Evolutionary conservation across 495 filamentous ascomycete species (phyloP), one percentile per base, ranked within the genome.

Genomic region (Pyrenula aspistea): DNA sequence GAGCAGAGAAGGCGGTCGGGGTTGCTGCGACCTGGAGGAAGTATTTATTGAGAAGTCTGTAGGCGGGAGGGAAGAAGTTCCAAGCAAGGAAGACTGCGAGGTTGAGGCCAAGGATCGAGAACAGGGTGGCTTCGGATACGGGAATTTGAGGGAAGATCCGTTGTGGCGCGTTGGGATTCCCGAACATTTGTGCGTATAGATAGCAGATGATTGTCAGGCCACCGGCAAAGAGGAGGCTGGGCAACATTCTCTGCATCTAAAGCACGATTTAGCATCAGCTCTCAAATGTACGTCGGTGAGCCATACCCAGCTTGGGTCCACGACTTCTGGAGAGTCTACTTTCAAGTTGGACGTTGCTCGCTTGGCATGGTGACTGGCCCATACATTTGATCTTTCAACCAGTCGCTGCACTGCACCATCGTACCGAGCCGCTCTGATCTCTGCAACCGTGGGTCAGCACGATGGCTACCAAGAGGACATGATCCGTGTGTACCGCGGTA

Each of bases 41-140:
- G 67, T 89, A 89, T 42, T 74, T 81, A 65, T 94, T 95, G 36
- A 96, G 67, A 11, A 86, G 49, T n/a, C 70, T 67, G 85, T 87
- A 95, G 12, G 83, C 56, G 0, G 83, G 77, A 2, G 89, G 88
- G 2, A 66, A 64, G 49, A 80, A 51, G 61, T 77, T 80, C 89
- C 90, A 95, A 15, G 76, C 58, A 8, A 77, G 36, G 56, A 78
- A 87, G 15, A 91, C 68, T 2, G 71, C 62, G 12, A 83, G 31
- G 63, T 96, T 95, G 31, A 76, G 63, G 20, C 72, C 76, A 25
- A 92, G 78, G 54, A 96, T 73, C 12, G 72, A 73, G 51, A 80
- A 66, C 11, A 89, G 72, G 10, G 94, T 96, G 24, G 91, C 89
- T 1, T 85, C 82, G 2, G 92, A 82, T 1, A 87, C 87, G 1